A percentile compares a stretch with the other conserved stretches of the same genome.
Evolutionary conservation across 139 green algal species (phyloP).

Genomic region (Yamagishiella unicocca): DNA sequence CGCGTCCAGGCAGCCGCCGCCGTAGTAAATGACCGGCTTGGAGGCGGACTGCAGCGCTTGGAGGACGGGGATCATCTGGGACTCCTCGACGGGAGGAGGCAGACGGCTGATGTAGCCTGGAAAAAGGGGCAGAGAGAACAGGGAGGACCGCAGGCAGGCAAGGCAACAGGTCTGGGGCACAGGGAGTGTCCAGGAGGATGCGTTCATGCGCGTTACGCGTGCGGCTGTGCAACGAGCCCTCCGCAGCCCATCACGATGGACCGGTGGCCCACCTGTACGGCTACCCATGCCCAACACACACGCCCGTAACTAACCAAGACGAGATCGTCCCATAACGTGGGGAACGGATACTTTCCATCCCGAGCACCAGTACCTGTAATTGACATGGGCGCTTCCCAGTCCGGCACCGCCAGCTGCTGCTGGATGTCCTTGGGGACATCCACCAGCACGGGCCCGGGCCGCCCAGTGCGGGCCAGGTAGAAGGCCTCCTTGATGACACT

Average conservation of each 20-base stretch:
- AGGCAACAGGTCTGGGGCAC: background rate
- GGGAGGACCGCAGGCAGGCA: background rate
- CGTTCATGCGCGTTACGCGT: no score
- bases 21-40: slow-evolving; percentile 74
- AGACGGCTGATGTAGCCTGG: slow-evolving; percentile 93
- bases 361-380: slow-evolving; percentile 61
- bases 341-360: no score
- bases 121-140: no score
- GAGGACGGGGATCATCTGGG: slow-evolving; percentile 56
- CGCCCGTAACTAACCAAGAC: no score
- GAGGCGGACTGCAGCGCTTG: slow-evolving; percentile 22
- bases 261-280: no score
- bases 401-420: slow-evolving; percentile 94
- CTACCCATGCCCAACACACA: no score
- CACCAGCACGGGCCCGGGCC: slow-evolving; percentile 96
- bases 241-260: no score
- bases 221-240: no score
- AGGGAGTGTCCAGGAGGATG: no score
- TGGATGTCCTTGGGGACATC: slow-evolving; percentile 99
- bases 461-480: slow-evolving; percentile 92
- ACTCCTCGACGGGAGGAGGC: slow-evolving; percentile 64
- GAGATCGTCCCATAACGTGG: no score
- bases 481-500: slow-evolving; percentile 96
- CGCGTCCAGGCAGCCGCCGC: slow-evolving; percentile 88
- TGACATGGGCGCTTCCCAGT: slow-evolving; percentile 90